Evolutionary conservation across 2,329 filamentous ascomycete species (phyloP).

Genomic region (Lachnellula suecica): DNA sequence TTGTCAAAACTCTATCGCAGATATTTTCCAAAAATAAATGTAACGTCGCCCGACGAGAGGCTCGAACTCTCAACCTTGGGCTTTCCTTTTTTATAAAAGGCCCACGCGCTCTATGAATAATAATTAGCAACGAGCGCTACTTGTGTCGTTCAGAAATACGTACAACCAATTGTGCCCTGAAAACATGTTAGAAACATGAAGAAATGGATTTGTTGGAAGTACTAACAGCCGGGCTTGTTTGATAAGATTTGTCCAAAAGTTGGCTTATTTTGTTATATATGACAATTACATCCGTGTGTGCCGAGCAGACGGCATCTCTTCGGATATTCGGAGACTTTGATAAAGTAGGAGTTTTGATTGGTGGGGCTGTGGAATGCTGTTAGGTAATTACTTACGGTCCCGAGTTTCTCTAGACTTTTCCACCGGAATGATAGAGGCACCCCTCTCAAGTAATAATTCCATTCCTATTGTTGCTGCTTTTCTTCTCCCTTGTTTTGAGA

Average conservation of each 20-base stretch:
- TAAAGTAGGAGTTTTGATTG: not conserved
- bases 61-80: slow-evolving; percentile 21
- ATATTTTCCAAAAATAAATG: not conserved
- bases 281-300: not conserved
- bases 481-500: too few species aligned
- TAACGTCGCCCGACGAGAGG: not conserved
- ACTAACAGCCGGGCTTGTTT: slow-evolving; percentile 3
- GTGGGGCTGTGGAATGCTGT: too few species aligned
- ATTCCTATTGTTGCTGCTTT: too few species aligned
- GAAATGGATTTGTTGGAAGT: not conserved
- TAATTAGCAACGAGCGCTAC: not conserved
- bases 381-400: too few species aligned
- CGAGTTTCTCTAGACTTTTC: too few species aligned
- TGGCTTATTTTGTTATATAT: not conserved
- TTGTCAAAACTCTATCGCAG: too few species aligned
- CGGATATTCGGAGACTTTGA: not conserved
- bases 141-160: not conserved
- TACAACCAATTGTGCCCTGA: slow-evolving; percentile 1
- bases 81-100: slow-evolving; percentile 14
- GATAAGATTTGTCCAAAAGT: not conserved
- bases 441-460: too few species aligned
- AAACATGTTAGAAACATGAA: not conserved
- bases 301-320: not conserved
- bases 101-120: slow-evolving; percentile 13
- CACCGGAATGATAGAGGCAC: too few species aligned